phyloP scores from a whole-genome alignment of 352 stramenopile genomes.

The Globisporangium spinosum region DNA sequence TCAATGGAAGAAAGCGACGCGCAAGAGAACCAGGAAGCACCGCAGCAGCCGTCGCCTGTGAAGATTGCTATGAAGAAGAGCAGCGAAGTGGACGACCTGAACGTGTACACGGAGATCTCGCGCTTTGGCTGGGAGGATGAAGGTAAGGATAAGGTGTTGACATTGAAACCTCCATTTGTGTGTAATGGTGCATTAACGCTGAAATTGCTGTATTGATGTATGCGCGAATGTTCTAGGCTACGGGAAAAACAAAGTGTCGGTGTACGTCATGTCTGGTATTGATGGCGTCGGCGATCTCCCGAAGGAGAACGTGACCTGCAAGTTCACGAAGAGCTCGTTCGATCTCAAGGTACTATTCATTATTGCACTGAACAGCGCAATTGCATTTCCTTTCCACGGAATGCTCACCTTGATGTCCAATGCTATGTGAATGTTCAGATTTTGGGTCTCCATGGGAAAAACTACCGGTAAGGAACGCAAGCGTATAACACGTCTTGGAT shows the following conservation, averaged over 20 bases:
- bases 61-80: slow-evolving; percentile 24
- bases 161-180: background rate
- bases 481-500: background rate
- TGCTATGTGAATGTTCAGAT: slow-evolving; percentile 30
- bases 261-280: slow-evolving; percentile 82
- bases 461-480: slow-evolving; percentile 39
- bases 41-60: slow-evolving; percentile 21
- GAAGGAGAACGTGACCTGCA: slow-evolving; percentile 66
- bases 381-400: background rate
- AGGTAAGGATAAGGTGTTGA: slow-evolving; percentile 19
- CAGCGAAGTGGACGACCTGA: slow-evolving; percentile 31
- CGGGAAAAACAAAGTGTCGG: slow-evolving; percentile 77
- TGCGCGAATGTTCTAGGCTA: slow-evolving; percentile 37
- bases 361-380: background rate
- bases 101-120: slow-evolving; percentile 77
- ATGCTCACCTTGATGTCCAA: background rate
- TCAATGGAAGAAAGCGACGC: slow-evolving; percentile 3
- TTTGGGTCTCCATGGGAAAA: slow-evolving; percentile 61
- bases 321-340: slow-evolving; percentile 79
- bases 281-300: slow-evolving; percentile 73
- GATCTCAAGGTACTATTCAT: slow-evolving; percentile 60
- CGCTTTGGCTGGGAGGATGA: slow-evolving; percentile 88
- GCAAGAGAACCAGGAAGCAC: slow-evolving; percentile 4
- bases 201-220: background rate
- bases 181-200: background rate